A percentile compares a stretch with the other conserved stretches of the same genome.
These are phyloP conservation scores for Cocos nucifera DNA, from an alignment of 176 grass and related monocot genomes.

Conservation along the genomic window DNA sequence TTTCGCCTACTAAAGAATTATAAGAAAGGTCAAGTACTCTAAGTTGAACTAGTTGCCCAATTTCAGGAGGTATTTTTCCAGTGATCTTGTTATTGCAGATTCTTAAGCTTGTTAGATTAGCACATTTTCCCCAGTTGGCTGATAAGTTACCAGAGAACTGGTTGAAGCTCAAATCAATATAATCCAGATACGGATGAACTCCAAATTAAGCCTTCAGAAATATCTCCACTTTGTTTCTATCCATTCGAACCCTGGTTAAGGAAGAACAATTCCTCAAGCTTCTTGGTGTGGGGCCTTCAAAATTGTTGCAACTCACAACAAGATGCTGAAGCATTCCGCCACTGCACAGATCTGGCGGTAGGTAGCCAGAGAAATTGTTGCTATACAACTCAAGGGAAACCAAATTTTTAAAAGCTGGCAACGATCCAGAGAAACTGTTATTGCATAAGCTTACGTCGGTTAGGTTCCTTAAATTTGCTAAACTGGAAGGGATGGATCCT, in stretches of 20 bases:
- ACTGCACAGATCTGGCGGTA: too few relatives aligned
- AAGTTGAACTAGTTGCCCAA: not conserved
- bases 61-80: not conserved
- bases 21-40: not conserved
- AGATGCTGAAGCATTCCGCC: too few relatives aligned
- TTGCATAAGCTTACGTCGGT: not conserved
- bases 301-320: not conserved
- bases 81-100: not conserved
- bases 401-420: too few relatives aligned
- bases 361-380: too few relatives aligned
- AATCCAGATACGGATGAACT: not conserved
- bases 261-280: slow-evolving; percentile 13
- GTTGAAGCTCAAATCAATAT: not conserved
- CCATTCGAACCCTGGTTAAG: not conserved
- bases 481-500: too few relatives aligned
- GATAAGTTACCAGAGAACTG: not conserved
- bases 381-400: too few relatives aligned
- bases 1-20: not conserved
- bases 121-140: not conserved
- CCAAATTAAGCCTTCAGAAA: slow-evolving; percentile 16
- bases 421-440: not conserved
- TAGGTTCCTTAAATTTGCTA: not conserved
- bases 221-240: not conserved
- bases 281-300: slow-evolving; percentile 1
- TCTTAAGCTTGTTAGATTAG: not conserved